Evolutionary conservation across 1,139 yeast genomes (phyloP).

Genomic region (Blastobotrys proliferans): DNA sequence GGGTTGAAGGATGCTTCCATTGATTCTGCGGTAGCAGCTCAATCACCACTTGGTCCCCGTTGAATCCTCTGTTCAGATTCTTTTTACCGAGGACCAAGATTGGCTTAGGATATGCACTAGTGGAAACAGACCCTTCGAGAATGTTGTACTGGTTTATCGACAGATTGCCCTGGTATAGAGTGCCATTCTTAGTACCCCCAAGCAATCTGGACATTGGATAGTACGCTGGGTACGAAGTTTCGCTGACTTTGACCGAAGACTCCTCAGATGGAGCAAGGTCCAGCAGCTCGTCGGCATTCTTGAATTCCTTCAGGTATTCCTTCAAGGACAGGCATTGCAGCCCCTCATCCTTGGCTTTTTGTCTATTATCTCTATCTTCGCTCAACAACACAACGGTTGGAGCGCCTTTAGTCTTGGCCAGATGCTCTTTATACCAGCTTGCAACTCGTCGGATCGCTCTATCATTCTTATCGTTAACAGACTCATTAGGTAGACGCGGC

Average conservation of each 20-base stretch:
- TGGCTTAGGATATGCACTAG: constrained; percentile 75
- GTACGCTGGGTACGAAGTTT: constrained; percentile 60
- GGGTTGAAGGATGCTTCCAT: constrained; percentile 84
- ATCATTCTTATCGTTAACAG: constrained; percentile 88
- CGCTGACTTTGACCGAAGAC: constrained; percentile 26
- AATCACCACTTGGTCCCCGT: constrained; percentile 87
- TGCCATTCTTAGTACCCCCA: constrained; percentile 88
- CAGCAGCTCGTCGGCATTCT: constrained; percentile 70
- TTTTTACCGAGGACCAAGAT: constrained; percentile 77
- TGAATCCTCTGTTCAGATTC: constrained; percentile 83
- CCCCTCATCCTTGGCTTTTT: constrained; percentile 53
- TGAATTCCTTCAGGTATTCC: constrained; percentile 66
- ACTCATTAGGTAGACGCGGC: constrained; percentile 59
- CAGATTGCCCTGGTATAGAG: constrained; percentile 79
- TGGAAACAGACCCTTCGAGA: constrained; percentile 78
- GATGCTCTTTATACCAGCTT: constrained; percentile 67
- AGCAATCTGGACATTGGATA: constrained; percentile 75
- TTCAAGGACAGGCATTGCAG: constrained; percentile 53
- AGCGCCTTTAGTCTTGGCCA: constrained; percentile 38
- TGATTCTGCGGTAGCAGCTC: constrained; percentile 80
- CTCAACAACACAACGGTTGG: constrained; percentile 61
- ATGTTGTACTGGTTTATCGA: constrained; percentile 81
- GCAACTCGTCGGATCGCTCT: constrained; percentile 79
- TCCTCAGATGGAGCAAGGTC: constrained; percentile 68
- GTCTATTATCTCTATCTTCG: constrained; percentile 68